Conservation (phyloP, 148 eudicot species). For the Pharnaceum exiguum region DNA sequence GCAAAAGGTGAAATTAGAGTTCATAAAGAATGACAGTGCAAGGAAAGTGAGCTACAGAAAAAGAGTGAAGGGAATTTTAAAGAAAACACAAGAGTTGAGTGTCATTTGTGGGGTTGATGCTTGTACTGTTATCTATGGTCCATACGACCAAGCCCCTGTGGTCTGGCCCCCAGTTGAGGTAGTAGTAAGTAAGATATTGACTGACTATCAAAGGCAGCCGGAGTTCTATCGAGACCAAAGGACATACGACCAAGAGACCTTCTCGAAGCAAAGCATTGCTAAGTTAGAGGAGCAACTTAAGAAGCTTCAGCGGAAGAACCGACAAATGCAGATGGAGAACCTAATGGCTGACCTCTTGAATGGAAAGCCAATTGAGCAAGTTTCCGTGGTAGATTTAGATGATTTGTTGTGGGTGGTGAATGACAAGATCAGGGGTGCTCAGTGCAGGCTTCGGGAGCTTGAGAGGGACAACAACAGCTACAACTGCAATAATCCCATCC, state of each 20-base stretch:
- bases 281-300: background rate
- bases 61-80: too few relatives aligned
- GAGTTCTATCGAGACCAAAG: background rate
- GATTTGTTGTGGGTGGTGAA: background rate
- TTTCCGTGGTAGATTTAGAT: background rate
- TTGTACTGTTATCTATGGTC: background rate
- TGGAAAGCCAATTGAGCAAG: background rate
- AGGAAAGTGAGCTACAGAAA: background rate
- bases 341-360: background rate
- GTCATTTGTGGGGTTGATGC: background rate
- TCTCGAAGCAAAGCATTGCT: background rate
- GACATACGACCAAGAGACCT: background rate
- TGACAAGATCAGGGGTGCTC: background rate
- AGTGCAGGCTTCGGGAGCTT: background rate
- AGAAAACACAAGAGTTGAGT: background rate
- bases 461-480: background rate
- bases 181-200: background rate
- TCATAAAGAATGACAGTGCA: background rate
- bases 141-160: background rate
- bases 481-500: too few relatives aligned
- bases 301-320: background rate
- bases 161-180: background rate
- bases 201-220: background rate
- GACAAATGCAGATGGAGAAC: too few relatives aligned
- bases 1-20: too few relatives aligned